Evolutionary conservation across 495 filamentous ascomycete genomes (phyloP), one percentile per base, ranked within the genome.

Genomic region (Entonaema liquescens): DNA sequence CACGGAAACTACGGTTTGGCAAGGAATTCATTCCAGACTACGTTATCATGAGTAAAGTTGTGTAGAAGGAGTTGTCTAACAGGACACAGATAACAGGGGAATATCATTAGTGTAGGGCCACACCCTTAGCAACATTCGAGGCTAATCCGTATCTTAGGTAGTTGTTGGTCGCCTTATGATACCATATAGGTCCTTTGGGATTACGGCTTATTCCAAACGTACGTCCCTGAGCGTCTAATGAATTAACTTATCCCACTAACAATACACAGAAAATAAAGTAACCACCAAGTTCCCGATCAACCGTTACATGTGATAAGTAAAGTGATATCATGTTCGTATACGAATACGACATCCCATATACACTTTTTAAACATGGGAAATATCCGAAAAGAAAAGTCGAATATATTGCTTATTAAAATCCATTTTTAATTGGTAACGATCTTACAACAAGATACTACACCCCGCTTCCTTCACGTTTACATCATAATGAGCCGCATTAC

Each of bases 11-110:
- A 67, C 80, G 91, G 52, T 88, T 84, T 72, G 91, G 90, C 13
- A 90, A 85, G 71, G 81, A 87, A 19, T 88, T 88, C 66, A 83
- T 85, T 59, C 81, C 86, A 11, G 90, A 90, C 65, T 94, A 94
- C 81, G 74, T 85, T 67, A 93, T 95, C 65, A 74, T 94, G 81
- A 92, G 90, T 26, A 92, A 91, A 78, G 21, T 26, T 0, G 76
- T 91, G 65, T 64, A 35, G 53, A 35, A 19, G 29, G 13, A 33
- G 6, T 4, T 12, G 21, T 11, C 42, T 9, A 23, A 1, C 8
- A 21, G 3, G 21, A 23, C 8, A 23, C 9, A 47, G 19, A 19
- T 23, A 47, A 47, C 7, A 23, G 17, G 17, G 42, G 19, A 23
- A 47, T 23, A 1, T 47, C 23, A 47, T 4, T 11, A 47, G 42